phyloP scores from a whole-genome alignment of 2,329 filamentous ascomycete species.

The Ascochyta lentis region DNA sequence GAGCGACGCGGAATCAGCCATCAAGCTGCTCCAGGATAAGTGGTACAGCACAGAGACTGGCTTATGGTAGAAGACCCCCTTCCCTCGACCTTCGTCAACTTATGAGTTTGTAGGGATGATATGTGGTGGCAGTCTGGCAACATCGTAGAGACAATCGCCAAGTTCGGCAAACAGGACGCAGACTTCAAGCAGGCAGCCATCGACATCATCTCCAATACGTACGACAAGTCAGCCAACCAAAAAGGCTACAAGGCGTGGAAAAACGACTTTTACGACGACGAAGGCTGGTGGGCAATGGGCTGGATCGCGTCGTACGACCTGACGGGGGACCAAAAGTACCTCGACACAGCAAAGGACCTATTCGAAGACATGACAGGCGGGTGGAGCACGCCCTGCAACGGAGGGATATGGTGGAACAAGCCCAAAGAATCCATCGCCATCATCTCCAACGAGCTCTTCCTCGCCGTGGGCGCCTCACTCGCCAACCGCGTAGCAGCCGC shows the following conservation, averaged over 20 bases:
- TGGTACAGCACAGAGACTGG: slow-evolving; percentile 44
- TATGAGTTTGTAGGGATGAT: slow-evolving; percentile 20
- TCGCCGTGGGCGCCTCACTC: slow-evolving; percentile 61
- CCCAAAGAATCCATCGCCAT: slow-evolving; percentile 60
- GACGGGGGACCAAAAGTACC: slow-evolving; percentile 60
- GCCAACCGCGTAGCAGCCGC: slow-evolving; percentile 56
- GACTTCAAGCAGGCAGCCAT: slow-evolving; percentile 38
- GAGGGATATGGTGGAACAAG: slow-evolving; percentile 66
- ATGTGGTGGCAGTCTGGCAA: slow-evolving; percentile 50
- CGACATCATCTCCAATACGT: slow-evolving; percentile 44
- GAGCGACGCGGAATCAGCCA: slow-evolving; percentile 35
- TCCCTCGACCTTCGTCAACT: not conserved
- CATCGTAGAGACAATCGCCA: slow-evolving; percentile 44
- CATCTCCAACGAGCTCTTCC: slow-evolving; percentile 65
- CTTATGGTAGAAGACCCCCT: slow-evolving; percentile 34
- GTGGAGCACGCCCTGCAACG: slow-evolving; percentile 56
- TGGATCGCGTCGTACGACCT: slow-evolving; percentile 65
- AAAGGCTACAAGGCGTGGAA: slow-evolving; percentile 49
- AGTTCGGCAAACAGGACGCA: slow-evolving; percentile 38
- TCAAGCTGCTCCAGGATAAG: slow-evolving; percentile 40
- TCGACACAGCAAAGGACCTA: slow-evolving; percentile 60
- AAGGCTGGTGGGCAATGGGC: slow-evolving; percentile 69
- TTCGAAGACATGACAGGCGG: slow-evolving; percentile 64
- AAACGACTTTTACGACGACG: slow-evolving; percentile 66
- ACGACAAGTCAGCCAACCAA: slow-evolving; percentile 38